Base-by-base conservation (phyloP, 305 asterid genomes). In the Withania somnifera region DNA sequence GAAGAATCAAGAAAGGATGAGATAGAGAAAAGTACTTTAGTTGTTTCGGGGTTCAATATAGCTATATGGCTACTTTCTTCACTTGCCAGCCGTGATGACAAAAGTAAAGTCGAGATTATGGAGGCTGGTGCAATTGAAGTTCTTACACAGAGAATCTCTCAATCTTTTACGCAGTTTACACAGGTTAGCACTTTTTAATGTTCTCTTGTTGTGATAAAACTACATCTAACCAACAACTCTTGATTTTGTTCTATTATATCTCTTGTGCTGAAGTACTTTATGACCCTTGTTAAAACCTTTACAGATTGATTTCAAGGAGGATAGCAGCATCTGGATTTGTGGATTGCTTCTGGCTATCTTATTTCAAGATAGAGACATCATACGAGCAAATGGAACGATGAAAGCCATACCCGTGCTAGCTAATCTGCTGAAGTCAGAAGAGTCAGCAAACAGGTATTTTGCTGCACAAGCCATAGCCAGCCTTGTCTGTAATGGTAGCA, bases 401-500 rank as follows among this genome's bases (percentile, higher is more conserved):
- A 95, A 93, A 87, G 89, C 95, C 17, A 91, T 95, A 87, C 97
- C 99, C 1, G 93, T 90, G 82, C 94, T 97, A 36, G 93, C 97
- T 73, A 97, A 85, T 90, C 88, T 97, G 89, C 83, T 95, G 82
- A 89, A 95, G 91, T 89, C 97, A 52, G 99, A 95, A 84, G 99
- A 95, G 85, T 88, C 92, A 45, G 94, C 98, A 53, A 91, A 86
- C 89, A 89, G 98, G 88, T 97, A 97, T 86, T 95, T 97, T 88
- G 97, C 99, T 63, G 98, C 98, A 71, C 99, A 97, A 86, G 98
- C 95, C 24, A 90, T 93, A 82, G 91, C 95, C 61, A 97, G 98
- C 89, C 98, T 97, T 83, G 98, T 97, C 81, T 95, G 98, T 86
- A 95, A 97, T 36, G 99, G 99, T 71, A 97, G 97, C 97, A 88